Base-by-base conservation (phyloP, 176 grass and related monocot genomes). In the Calamus simplicifolius region DNA sequence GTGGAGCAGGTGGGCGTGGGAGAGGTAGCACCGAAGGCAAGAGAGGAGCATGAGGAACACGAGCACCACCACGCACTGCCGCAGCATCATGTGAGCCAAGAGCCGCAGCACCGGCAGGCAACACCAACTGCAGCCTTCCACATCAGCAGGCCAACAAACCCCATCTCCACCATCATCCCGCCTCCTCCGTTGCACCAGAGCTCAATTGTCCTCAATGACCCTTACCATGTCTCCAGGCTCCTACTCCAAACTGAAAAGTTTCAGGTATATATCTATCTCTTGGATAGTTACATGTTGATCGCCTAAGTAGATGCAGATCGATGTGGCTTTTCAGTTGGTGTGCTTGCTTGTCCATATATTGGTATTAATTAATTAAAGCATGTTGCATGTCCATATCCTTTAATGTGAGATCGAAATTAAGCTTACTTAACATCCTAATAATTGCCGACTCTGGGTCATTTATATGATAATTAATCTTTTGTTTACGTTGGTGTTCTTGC, bases 171-270 rank as follows among this genome's bases (percentile, higher is more conserved):
- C 28, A 52, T 90, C 64, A 63, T 81, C 30, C 19, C 84, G 21
- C 70, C 74, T 23, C 77, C 80, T 16, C 31, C 64, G 1, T 31
- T 71, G 55, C 74, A 77, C 62, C 82, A 76, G 70, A 71, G 75
- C 28, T 73, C 73, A 1, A 57, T 61, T 52, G 30, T 76, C 26
- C 71, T 96, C 18, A 65, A 53, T 53, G 74, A 90, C 43, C 48
- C 61, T 16, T 85, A 82, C 26, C 66, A 75, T 63, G 76, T 85
- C 51, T 53, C 69, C 0, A 49, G 57, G 25, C 50, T 71, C 3
- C 56, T 98, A 49, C 81, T 88, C 15, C 87, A 91, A 74, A 59
- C 83, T 52, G 82, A 90, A 23, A 98, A 98, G 57, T 85, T 85
- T 68, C 75, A 77, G 87, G 93, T 97, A 23, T 23, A n/a, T n/a